Percentiles rank a stretch among this genome's conserved stretches.
phyloP scores from a whole-genome alignment of 2,329 filamentous ascomycete species.

The Beauveria sp. region DNA sequence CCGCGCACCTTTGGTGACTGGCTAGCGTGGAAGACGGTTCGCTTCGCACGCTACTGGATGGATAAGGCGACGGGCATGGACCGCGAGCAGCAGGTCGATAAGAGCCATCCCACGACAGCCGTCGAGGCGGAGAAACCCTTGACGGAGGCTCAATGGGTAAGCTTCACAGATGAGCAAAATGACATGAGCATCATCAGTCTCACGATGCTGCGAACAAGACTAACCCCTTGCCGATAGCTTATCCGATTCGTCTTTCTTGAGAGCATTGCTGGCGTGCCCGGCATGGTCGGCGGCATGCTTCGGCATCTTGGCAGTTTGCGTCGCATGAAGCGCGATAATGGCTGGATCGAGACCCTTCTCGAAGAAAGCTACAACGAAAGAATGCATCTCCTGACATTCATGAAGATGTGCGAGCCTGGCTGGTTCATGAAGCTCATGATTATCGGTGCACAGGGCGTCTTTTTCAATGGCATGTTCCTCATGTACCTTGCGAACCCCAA shows the following conservation, averaged over 20 bases:
- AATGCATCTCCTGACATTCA: slow-evolving; percentile 88
- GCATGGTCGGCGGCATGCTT: slow-evolving; percentile 95
- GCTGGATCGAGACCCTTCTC: slow-evolving; percentile 89
- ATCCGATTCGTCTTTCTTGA: slow-evolving; percentile 89
- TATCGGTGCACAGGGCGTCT: slow-evolving; percentile 86
- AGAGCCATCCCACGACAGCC: slow-evolving; percentile 47
- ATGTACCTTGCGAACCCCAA: slow-evolving; percentile 79
- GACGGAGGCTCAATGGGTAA: slow-evolving; percentile 76
- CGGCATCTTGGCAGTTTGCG: slow-evolving; percentile 79
- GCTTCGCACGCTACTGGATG: slow-evolving; percentile 69
- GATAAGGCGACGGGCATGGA: slow-evolving; percentile 69
- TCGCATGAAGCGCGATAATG: slow-evolving; percentile 84
- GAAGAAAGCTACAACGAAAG: slow-evolving; percentile 89
- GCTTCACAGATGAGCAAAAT: slow-evolving; percentile 14
- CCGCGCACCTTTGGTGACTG: slow-evolving; percentile 68
- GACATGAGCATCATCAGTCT: neutral
- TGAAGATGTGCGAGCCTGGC: slow-evolving; percentile 71
- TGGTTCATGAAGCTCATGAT: slow-evolving; percentile 91
- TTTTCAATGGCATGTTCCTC: slow-evolving; percentile 91
- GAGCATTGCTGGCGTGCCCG: slow-evolving; percentile 87
- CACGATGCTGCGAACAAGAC: neutral
- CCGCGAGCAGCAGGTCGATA: slow-evolving; percentile 63
- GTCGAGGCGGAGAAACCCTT: slow-evolving; percentile 50
- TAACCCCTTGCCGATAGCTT: slow-evolving; percentile 36
- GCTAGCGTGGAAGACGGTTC: slow-evolving; percentile 69